Evolutionary conservation across 768 basidiomycete species (phyloP).

Genomic region (Pleurotus pulmonarius): DNA sequence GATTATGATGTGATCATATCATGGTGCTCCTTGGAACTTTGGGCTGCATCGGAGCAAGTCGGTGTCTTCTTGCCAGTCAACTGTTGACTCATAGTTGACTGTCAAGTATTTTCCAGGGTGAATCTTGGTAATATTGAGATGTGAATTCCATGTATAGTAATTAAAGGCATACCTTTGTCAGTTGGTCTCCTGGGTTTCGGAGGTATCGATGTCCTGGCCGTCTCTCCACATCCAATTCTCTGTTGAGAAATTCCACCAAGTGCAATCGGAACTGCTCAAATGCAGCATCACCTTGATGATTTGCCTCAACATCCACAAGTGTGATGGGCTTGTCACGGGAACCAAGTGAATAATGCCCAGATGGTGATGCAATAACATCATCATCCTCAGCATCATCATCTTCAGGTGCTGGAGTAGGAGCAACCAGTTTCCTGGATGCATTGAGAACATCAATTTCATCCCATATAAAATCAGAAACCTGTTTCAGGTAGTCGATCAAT

Average conservation of each 20-base stretch:
- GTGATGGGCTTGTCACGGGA: background rate
- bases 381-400: background rate
- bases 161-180: background rate
- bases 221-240: background rate
- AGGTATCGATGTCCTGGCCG: background rate
- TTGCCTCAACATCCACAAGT: background rate
- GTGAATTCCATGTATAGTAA: background rate
- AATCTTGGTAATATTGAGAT: constrained; percentile 8
- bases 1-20: constrained; percentile 24
- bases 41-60: constrained; percentile 28
- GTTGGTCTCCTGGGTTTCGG: constrained; percentile 10
- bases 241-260: constrained; percentile 7
- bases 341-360: background rate
- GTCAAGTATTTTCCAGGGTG: constrained; percentile 12
- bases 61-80: constrained; percentile 21
- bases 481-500: background rate
- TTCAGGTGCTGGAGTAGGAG: constrained; percentile 3
- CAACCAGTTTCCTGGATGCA: background rate
- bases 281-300: background rate
- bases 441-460: background rate
- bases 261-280: background rate
- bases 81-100: constrained; percentile 21
- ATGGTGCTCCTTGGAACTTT: constrained; percentile 17
- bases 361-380: background rate
- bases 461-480: background rate